Evolutionary conservation across 371 early-diverging fungal species (phyloP), one percentile per base, ranked within the genome.

Genomic region (Syncephalastrum contaminatum): DNA sequence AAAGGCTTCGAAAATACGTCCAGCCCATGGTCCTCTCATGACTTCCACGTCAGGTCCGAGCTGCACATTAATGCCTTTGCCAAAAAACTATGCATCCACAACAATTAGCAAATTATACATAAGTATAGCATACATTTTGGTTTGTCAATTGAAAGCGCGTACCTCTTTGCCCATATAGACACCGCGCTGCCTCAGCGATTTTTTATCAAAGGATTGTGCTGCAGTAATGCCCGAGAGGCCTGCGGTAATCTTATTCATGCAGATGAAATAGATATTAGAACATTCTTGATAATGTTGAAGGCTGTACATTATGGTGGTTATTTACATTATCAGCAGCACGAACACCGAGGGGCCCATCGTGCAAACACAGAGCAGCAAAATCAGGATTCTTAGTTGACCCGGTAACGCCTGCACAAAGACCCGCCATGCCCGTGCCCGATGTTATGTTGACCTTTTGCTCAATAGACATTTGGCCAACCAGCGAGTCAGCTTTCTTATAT

Each of bases 1-100:
- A 20, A 71, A 73, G 27, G 65, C 71, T 69, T 86, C 87, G 77
- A 81, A 86, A 43, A 69, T 76, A 60, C 87, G 66, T 22, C 86
- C 86, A 48, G 69, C 72, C 41, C 62, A 53, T 15, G 81, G 80
- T 20, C 59, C 36, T 15, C 83, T 66, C 48, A 66, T 54, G 52
- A 81, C 66, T 58, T 83, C 80, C 66, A 81, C 65, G 25, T 59
- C 62, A 24, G 83, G 84, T 3, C 79, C 83, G 4, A 86, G 55
- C 41, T 66, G 68, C 10, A 69, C 59, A 54, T 86, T 63, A 41
- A 80, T 64, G 43, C 87, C 87, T 40, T 73, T 74, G 1, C 59
- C 67, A 15, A 64, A 44, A 48, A 76, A 80, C 62, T 30, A 8
- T 1, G 36, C 3, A 10, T 30, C 36, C 36, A 30, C 12, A 8